Evolutionary conservation across 2,329 filamentous ascomycete genomes (phyloP).

Genomic region (Fusarium irregulare): DNA sequence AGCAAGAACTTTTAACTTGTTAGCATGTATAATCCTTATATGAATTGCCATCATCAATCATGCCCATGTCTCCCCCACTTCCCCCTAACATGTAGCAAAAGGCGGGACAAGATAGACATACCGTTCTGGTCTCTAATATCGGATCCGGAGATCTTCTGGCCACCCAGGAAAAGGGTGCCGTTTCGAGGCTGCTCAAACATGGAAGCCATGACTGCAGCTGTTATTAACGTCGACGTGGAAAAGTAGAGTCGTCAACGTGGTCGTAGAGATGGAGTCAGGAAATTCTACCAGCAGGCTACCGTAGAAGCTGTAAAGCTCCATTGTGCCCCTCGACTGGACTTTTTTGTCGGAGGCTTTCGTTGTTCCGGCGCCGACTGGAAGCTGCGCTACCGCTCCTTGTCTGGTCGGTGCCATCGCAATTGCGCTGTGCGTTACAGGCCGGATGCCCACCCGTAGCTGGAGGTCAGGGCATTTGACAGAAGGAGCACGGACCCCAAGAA

Average conservation of each 20-base stretch:
- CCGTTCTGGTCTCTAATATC: conserved; percentile 98
- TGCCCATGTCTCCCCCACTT: conserved; percentile 39
- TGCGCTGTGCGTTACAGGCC: conserved; percentile 9
- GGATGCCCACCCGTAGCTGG: conserved; percentile 9
- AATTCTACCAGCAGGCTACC: conserved; percentile 48
- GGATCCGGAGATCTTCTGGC: conserved; percentile 94
- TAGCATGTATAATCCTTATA: conserved; percentile 28
- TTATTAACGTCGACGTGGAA: conserved; percentile 39
- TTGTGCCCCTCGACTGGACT: conserved; percentile 42
- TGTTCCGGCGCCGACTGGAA: conserved; percentile 44
- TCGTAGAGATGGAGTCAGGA: conserved; percentile 46
- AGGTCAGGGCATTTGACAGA: conserved; percentile 36
- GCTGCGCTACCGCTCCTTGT: conserved; percentile 2
- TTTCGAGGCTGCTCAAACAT: conserved; percentile 97
- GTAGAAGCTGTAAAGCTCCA: conserved; percentile 48
- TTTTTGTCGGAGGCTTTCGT: conserved; percentile 46
- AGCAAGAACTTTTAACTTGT: conserved; percentile 74
- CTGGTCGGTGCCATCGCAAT: background rate
- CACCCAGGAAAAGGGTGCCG: conserved; percentile 95
- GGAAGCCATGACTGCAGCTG: conserved; percentile 76
- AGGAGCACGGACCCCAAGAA: conserved; percentile 37
- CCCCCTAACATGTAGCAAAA: conserved; percentile 41
- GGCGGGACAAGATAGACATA: conserved; percentile 54
- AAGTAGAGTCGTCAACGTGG: conserved; percentile 45
- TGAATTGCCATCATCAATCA: conserved; percentile 34